phyloP scores from a whole-genome alignment of 495 filamentous ascomycete genomes.

The Penicillium silybi region DNA sequence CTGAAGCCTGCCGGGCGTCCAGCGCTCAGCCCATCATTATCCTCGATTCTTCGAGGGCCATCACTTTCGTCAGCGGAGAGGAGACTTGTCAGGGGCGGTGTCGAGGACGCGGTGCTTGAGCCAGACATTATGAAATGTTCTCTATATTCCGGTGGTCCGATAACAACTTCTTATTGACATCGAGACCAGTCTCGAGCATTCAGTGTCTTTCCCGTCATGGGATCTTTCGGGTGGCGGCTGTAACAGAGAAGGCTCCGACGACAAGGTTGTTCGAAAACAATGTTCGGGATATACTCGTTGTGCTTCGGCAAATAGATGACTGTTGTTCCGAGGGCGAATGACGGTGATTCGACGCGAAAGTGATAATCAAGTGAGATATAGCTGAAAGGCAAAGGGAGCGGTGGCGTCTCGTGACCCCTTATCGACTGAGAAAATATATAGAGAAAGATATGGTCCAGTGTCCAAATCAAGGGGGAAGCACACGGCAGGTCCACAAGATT shows the following conservation, averaged over 20 bases:
- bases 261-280: background rate
- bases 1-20: background rate
- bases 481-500: no score
- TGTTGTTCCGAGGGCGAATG: background rate
- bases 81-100: background rate
- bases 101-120: slow-evolving; percentile 11
- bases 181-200: background rate
- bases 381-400: background rate
- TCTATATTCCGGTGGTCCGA: background rate
- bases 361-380: background rate
- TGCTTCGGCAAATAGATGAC: background rate
- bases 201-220: background rate
- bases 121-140: slow-evolving; percentile 6
- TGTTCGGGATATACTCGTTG: background rate
- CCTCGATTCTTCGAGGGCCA: background rate
- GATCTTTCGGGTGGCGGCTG: no score
- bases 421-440: background rate
- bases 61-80: background rate
- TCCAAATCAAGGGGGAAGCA: no score
- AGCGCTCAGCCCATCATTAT: background rate
- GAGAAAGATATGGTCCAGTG: background rate
- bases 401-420: background rate
- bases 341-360: background rate
- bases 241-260: no score
- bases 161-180: background rate